Evolutionary conservation across 2,329 filamentous ascomycete genomes (phyloP).

Genomic region (Metarhizium rileyi): DNA sequence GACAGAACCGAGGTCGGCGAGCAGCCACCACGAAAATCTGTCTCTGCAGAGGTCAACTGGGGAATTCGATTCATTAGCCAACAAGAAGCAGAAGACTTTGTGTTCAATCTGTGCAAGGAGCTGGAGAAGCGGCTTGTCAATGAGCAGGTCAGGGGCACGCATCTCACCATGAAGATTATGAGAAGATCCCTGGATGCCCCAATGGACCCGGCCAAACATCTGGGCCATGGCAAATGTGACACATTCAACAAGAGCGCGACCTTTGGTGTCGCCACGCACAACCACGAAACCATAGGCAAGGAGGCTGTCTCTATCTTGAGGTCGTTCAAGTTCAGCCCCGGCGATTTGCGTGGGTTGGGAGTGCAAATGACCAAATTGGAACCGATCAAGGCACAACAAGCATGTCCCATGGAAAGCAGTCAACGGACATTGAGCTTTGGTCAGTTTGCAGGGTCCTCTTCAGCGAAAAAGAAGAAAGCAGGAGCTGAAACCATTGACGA

Average conservation of each 20-base stretch:
- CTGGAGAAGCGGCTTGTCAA: slow-evolving; percentile 70
- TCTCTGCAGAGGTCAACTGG: slow-evolving; percentile 97
- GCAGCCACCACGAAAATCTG: slow-evolving; percentile 78
- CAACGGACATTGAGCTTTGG: slow-evolving; percentile 73
- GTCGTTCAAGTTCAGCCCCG: slow-evolving; percentile 74
- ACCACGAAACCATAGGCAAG: slow-evolving; percentile 59
- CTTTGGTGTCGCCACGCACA: slow-evolving; percentile 78
- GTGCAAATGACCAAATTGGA: slow-evolving; percentile 92
- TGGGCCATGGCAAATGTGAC: slow-evolving; percentile 93
- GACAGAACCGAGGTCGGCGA: slow-evolving; percentile 80
- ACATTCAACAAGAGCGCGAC: slow-evolving; percentile 79
- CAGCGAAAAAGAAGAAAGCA: slow-evolving; percentile 30
- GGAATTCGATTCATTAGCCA: slow-evolving; percentile 91
- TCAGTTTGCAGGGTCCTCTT: slow-evolving; percentile 30
- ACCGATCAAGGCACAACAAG: slow-evolving; percentile 48
- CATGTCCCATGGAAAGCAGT: slow-evolving; percentile 56
- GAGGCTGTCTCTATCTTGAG: slow-evolving; percentile 80
- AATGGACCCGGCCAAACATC: slow-evolving; percentile 81
- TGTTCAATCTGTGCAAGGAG: slow-evolving; percentile 76
- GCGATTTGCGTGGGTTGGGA: slow-evolving; percentile 85
- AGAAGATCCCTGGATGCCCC: slow-evolving; percentile 76
- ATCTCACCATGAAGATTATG: slow-evolving; percentile 94
- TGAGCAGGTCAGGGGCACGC: slow-evolving; percentile 76
- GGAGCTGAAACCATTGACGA: slow-evolving; percentile 44
- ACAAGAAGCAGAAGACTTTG: slow-evolving; percentile 86